Evolutionary conservation across 2,329 filamentous ascomycete species (phyloP).

Genomic region (Epichloe scottii): DNA sequence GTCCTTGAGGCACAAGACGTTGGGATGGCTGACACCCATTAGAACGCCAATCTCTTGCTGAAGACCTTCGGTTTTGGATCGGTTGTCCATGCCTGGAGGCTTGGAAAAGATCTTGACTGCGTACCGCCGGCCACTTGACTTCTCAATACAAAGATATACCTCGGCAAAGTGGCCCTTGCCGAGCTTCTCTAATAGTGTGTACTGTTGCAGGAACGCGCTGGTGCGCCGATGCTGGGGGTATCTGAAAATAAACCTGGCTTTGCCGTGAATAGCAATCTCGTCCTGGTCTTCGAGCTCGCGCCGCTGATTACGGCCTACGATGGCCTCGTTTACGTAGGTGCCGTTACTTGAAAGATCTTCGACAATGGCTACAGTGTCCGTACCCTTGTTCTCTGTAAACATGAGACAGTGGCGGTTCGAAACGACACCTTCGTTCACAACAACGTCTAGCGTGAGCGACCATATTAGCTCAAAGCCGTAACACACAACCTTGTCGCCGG

Average conservation of each 20-base stretch:
- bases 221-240: constrained; percentile 68
- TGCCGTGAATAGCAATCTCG: constrained; percentile 75
- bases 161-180: constrained; percentile 94
- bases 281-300: constrained; percentile 82
- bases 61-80: constrained; percentile 69
- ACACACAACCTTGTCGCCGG: background rate
- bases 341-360: constrained; percentile 95
- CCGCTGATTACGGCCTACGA: constrained; percentile 84
- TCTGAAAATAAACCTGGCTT: constrained; percentile 80
- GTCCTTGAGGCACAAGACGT: constrained; percentile 84
- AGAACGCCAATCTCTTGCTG: constrained; percentile 94
- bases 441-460: constrained; percentile 39
- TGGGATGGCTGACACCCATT: constrained; percentile 94
- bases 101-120: constrained; percentile 95
- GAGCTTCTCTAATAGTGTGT: constrained; percentile 69
- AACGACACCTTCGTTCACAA: constrained; percentile 63
- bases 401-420: constrained; percentile 75
- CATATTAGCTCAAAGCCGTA: background rate
- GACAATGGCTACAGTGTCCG: constrained; percentile 57
- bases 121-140: constrained; percentile 65
- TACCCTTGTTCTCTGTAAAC: constrained; percentile 47
- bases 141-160: constrained; percentile 84
- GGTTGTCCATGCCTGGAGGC: constrained; percentile 67
- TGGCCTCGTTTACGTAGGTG: constrained; percentile 86
- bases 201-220: constrained; percentile 75